Base-by-base conservation (phyloP, 2,329 filamentous ascomycete species). In the Calonectria honghensis region DNA sequence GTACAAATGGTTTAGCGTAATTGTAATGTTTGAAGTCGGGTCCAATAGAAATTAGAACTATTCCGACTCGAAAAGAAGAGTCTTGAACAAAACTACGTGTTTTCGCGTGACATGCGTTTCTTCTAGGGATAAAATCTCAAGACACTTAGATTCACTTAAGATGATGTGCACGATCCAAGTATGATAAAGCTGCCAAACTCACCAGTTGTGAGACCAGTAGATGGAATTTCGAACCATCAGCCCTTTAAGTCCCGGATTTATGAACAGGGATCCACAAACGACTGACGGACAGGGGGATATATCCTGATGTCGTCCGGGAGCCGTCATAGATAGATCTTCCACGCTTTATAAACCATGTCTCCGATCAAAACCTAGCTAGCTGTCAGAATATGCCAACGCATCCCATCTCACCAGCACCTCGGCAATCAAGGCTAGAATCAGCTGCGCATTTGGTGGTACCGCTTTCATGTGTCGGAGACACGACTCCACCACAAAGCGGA, bases 401-500 rank as follows among this genome's bases (percentile, higher is more conserved):
- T 32, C 10, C 11, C 35, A 61, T 29, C n/a, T 29, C 16, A 61
- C n/a, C 32, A 41, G 13, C 24, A 11, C 32, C 9, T 61, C 24
- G 32, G 32, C 14, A 61, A 41, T 11, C 32, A 63, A 63, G 1
- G 7, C 35, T 48, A 1, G 24, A 41, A 37, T 39, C 37, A 18
- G 9, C 27, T 29, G 57, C 29, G 57, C 24, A 20, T 24, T 24
- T 63, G 37, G 24, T 35, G 37, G 24, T 35, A 20, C 35, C n/a
- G 16, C 37, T 52, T 61, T 50, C 29, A 48, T 52, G 10, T 48
- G 50, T 31, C 67, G 72, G 67, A 69, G 5, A 48, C 35, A 61
- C 37, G 18, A 52, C 45, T 61, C 65, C 70, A 68, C 48, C 20
- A 45, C 32, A 35, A 51, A 50, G 57, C 70, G 70, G 70, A 73